Evolutionary conservation across 2,329 filamentous ascomycete genomes (phyloP).

Genomic region (Xylaria sp.): DNA sequence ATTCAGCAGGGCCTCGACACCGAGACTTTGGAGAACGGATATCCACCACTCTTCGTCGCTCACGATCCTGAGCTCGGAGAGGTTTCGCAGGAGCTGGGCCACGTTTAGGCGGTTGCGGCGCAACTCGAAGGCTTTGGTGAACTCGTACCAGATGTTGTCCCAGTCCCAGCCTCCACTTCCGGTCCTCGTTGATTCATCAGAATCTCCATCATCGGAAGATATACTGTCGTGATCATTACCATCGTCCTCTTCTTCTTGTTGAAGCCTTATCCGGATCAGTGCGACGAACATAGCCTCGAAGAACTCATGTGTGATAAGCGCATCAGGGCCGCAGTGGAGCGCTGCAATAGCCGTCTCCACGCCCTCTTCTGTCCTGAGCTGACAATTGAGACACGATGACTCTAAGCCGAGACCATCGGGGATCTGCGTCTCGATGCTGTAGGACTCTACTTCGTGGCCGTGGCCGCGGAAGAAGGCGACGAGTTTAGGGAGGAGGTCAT

Average conservation of each 20-base stretch:
- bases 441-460: not conserved
- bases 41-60: not conserved
- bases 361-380: constrained; percentile 11
- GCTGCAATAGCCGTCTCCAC: constrained; percentile 9
- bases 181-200: not conserved
- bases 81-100: not conserved
- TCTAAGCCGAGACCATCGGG: not conserved
- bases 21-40: not conserved
- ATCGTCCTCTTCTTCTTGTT: not conserved
- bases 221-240: not conserved
- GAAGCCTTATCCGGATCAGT: not conserved
- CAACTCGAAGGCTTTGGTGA: constrained; percentile 13
- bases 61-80: not conserved
- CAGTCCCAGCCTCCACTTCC: not conserved
- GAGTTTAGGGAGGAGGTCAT: constrained; percentile 10
- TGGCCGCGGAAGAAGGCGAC: constrained; percentile 1
- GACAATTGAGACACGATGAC: not conserved
- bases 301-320: not conserved
- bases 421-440: not conserved
- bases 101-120: constrained; percentile 8
- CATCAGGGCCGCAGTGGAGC: constrained; percentile 1
- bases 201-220: not conserved
- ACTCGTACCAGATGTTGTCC: constrained; percentile 18
- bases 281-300: not conserved
- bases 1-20: not conserved